phyloP scores from a whole-genome alignment of 768 basidiomycete genomes.

The Crucibulum laeve region DNA sequence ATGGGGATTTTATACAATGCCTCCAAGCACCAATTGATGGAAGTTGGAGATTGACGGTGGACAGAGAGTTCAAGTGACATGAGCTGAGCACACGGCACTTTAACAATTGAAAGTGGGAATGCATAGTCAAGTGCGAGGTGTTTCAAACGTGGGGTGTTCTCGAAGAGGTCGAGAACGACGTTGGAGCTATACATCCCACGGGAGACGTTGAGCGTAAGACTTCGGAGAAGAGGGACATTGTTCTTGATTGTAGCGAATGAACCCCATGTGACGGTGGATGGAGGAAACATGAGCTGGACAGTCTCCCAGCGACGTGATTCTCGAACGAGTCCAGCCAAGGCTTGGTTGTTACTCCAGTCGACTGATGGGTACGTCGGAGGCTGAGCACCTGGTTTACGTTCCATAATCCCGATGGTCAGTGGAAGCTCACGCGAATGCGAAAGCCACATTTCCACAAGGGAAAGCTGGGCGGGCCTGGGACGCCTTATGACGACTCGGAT shows the following conservation, averaged over 20 bases:
- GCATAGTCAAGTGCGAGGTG: constrained; percentile 7
- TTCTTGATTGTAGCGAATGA: constrained; percentile 4
- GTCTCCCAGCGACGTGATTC: constrained; percentile 8
- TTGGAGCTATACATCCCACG: constrained; percentile 1
- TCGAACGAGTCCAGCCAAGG: constrained; percentile 3
- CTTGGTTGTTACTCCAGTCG: constrained; percentile 7
- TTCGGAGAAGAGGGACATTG: constrained; percentile 7
- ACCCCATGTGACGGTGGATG: constrained; percentile 6
- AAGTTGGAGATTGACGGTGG: constrained; percentile 9
- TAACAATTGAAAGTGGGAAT: constrained; percentile 6
- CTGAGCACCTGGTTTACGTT: constrained; percentile 3
- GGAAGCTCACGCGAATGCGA: constrained; percentile 7
- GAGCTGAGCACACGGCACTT: constrained; percentile 5
- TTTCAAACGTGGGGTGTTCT: constrained; percentile 6
- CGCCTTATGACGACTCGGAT: constrained; percentile 7
- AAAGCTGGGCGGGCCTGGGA: constrained; percentile 3
- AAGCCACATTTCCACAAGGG: constrained; percentile 7
- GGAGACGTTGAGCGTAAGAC: constrained; percentile 7
- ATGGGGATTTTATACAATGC: background rate
- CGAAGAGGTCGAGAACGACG: constrained; percentile 6
- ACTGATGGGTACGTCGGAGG: constrained; percentile 3
- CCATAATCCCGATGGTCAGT: constrained; percentile 8
- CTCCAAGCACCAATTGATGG: constrained; percentile 7
- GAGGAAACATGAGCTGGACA: constrained; percentile 8
- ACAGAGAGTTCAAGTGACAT: constrained; percentile 5